Evolutionary conservation across 2,329 filamentous ascomycete genomes (phyloP), one percentile per base, ranked within the genome.

Genomic region (Epichloe coenophiala): DNA sequence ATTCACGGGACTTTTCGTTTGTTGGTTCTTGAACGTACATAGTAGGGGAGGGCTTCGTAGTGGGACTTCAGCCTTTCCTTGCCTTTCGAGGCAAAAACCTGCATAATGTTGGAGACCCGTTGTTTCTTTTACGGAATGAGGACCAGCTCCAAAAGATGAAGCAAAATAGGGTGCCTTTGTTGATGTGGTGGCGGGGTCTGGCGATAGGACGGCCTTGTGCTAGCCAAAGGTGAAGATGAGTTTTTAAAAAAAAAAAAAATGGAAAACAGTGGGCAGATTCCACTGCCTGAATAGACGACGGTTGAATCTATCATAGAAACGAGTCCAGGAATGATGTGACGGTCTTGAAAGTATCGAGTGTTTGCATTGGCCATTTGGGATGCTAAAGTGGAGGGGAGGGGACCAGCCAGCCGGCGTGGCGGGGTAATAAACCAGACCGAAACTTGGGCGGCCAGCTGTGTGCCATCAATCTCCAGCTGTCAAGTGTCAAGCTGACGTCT

Each of bases 261-360:
- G 6, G 12, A 36, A n/a, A 36, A 48, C 44, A n/a, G 3, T 3
- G 6, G 44, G 31, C 49, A 47, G 49, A 37, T 37, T 47, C 21
- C 21, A 38, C 40, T 51, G 45, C 45, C 39, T 57, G 52, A 60
- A 65, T 75, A 75, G 74, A 74, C 51, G 72, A 70, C 72, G 60
- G 58, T 74, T 72, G 74, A 76, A 75, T 74, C 71, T 74, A 74
- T 47, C 45, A 36, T 19, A 9, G 38, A 6, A 31, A 17, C 42
- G 27, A 31, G 13, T 31, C 27, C 27, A 31, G 27, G 27, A 31
- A 31, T 31, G 27, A 31, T 31, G 27, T 31, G 27, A 31, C 31
- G 3, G 31, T 31, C 31, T 31, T 31, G 31, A 31, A 31, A 11
- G 9, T 31, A 1, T 31, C 3, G 31, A 31, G 31, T 4, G 31